Conservation (phyloP, 1,284 basidiomycete species). For the Papiliotrema flavescens region DNA sequence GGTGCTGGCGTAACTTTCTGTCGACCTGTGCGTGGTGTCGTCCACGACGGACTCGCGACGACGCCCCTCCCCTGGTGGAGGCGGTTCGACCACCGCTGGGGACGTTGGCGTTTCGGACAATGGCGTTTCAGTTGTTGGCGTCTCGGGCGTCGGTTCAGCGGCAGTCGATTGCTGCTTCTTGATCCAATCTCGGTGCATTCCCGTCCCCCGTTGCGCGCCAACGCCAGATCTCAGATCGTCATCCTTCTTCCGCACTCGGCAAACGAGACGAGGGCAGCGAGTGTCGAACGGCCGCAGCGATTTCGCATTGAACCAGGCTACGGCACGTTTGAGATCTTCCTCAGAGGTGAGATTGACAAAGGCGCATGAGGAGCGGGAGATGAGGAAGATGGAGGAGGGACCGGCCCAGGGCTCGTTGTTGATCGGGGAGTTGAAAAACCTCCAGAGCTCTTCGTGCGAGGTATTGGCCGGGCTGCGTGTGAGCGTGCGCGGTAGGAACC, state of each 20-base stretch:
- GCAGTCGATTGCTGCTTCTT: constrained; percentile 46
- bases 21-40: constrained; percentile 25
- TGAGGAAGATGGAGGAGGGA: constrained; percentile 84
- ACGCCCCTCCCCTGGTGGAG: constrained; percentile 34
- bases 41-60: constrained; percentile 23
- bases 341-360: constrained; percentile 83
- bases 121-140: background rate
- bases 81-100: constrained; percentile 31
- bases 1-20: constrained; percentile 57
- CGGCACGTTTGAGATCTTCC: constrained; percentile 63
- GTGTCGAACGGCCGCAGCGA: constrained; percentile 56
- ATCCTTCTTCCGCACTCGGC: constrained; percentile 75
- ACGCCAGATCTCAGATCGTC: constrained; percentile 88
- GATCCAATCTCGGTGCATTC: constrained; percentile 76
- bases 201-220: constrained; percentile 81
- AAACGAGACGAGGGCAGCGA: constrained; percentile 74
- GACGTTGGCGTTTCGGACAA: constrained; percentile 12
- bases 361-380: constrained; percentile 85
- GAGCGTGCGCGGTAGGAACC: background rate
- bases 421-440: constrained; percentile 62
- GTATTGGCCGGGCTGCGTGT: constrained; percentile 58
- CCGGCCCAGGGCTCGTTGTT: constrained; percentile 52
- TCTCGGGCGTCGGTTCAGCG: background rate
- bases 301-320: constrained; percentile 61
- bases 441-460: constrained; percentile 81